Base-by-base conservation (phyloP, 148 eudicot species). In the Cornus suecica region DNA sequence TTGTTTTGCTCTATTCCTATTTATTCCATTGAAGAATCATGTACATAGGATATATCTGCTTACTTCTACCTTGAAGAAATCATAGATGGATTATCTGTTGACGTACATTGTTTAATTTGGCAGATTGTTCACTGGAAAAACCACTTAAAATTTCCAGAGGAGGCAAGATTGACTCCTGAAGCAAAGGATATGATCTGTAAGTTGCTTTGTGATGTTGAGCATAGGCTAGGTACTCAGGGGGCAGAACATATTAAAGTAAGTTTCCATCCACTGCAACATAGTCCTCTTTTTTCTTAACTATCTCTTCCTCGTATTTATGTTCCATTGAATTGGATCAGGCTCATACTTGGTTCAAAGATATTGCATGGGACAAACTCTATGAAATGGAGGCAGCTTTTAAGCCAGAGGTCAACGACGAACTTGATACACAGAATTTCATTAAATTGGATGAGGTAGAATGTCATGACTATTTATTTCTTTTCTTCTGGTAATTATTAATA, bases 81-180 rank as follows among this genome's bases (percentile, higher is more conserved):
- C 13, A 32, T 73, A 8, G 1, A 26, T 30, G 14, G 20, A 22
- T 74, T 28, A 65, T 24, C n/a, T 5, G 22, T 72, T 37, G 23
- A 68, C 28, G 54, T 42, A 62, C 4, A 68, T 27, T 37, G 61
- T 37, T 30, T 20, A 25, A 66, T 29, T 74, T 78, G 45, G 27
- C 83, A 90, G 94, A 90, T 90, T 68, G 91, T 86, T 62, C 82
- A 90, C 68, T 90, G 94, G 91, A 90, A 71, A 76, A 83, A 76
- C 71, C 88, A 88, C 77, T 78, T 88, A 26, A 81, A 80, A 70
- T 88, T 90, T 83, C 91, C 91, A 20, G 77, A 73, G 23, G 86
- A 86, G 69, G 79, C 79, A 66, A 81, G 86, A 66, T 69, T 90
- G 73, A 56, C 88, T 71, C 81, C 83, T 27, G 89, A 84, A 74